Evolutionary conservation across 1,139 yeast genomes (phyloP), one percentile per base, ranked within the genome.

Genomic region (Pneumocystis sp.): DNA sequence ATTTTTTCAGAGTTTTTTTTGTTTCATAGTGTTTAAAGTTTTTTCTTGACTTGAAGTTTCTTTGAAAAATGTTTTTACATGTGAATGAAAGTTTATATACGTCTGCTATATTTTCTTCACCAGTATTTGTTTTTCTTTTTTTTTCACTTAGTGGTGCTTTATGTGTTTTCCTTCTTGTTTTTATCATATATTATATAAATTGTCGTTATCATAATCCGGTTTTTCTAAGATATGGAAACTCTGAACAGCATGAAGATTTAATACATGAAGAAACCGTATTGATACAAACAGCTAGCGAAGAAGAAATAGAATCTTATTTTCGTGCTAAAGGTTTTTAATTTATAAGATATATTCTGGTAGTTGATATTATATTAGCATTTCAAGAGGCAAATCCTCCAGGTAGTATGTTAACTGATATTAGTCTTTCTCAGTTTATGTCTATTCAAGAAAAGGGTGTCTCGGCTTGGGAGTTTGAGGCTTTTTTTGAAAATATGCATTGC

Each of bases 391-490:
- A 82, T 64, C 77, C 77, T n/a, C 82, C 85, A 0, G 76, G 77
- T 65, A 74, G 76, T 60, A 72, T 75, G 45, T 74, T 73, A 63
- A 74, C 78, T 21, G 80, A 77, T 66, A 76, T 76, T 67, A 73
- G 76, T 63, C 68, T 82, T 75, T 74, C 77, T 75, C 76, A 78
- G 74, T 80, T 82, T 74, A 77, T 76, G 76, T 79, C 79, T 37
- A 89, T 93, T 45, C 96, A 89, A 72, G 98, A 95, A 72, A 90
- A 89, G 74, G 99, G 97, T 0, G 86, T 95, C 0, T 78, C 82
- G 39, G 98, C 98, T 0, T 93, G 95, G 95, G 95, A 89, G 72
- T 93, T 95, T 73, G 82, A 82, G 67, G 89, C 89, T 61, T 91
- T 89, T 72, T 73, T 75, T 62, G 73, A 73, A 78, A 19, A 83